Percentiles rank a stretch among this genome's conserved stretches.
These are phyloP conservation scores for Remersonia thermophila DNA, from an alignment of 2,329 filamentous ascomycete genomes.

Conservation along the genomic window DNA sequence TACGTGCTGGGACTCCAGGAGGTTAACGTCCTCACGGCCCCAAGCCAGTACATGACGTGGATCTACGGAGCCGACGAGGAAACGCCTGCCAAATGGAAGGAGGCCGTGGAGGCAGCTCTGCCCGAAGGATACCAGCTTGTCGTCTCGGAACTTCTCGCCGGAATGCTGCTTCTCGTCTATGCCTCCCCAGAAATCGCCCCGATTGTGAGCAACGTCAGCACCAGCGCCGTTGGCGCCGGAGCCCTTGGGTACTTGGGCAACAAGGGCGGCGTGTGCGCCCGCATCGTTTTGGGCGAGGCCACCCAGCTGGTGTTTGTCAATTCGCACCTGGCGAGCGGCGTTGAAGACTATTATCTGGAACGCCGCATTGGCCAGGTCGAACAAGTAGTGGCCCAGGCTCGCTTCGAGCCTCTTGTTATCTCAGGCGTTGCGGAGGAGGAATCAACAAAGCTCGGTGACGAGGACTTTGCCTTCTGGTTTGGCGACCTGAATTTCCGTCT, in stretches of 20 bases:
- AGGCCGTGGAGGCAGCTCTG: constrained; percentile 58
- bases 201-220: constrained; percentile 71
- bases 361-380: constrained; percentile 80
- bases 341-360: constrained; percentile 64
- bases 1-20: constrained; percentile 90
- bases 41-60: constrained; percentile 61
- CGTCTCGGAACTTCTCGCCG: constrained; percentile 73
- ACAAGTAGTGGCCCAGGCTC: constrained; percentile 64
- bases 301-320: constrained; percentile 86
- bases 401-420: constrained; percentile 62
- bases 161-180: constrained; percentile 73
- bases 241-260: constrained; percentile 91
- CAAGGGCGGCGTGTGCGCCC: constrained; percentile 76
- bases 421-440: constrained; percentile 54
- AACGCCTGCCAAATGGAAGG: constrained; percentile 66
- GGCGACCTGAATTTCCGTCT: constrained; percentile 93
- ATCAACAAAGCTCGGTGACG: constrained; percentile 63
- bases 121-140: constrained; percentile 67
- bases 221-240: constrained; percentile 74
- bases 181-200: constrained; percentile 64
- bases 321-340: constrained; percentile 78
- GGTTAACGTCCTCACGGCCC: constrained; percentile 72
- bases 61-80: constrained; percentile 51
- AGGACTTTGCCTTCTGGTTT: constrained; percentile 93
- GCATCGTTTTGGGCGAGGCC: constrained; percentile 78